Percentiles rank a stretch among this genome's conserved stretches.
These are phyloP conservation scores for Endogone sp. DNA, from an alignment of 192 early-diverging fungal genomes.

Conservation along the genomic window DNA sequence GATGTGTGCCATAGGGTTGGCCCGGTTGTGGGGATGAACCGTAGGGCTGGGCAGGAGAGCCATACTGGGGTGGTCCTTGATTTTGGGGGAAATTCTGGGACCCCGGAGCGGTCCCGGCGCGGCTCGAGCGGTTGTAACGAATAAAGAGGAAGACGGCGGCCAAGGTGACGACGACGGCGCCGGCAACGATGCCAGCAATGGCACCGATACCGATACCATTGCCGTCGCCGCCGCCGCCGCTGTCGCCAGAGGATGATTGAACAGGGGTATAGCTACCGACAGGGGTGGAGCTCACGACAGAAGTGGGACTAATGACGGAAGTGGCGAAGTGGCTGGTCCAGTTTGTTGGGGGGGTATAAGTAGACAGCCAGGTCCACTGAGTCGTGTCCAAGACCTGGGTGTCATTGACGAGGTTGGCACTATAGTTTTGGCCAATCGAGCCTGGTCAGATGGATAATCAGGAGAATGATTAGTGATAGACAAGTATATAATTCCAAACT, in stretches of 20 bases:
- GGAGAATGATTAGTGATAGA: too few species aligned
- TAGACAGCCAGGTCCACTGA: not conserved
- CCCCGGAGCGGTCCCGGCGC: too few species aligned
- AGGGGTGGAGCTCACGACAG: not conserved
- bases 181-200: not conserved
- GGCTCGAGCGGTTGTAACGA: not conserved
- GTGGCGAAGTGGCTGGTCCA: not conserved
- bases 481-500: too few species aligned
- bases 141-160: not conserved
- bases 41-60: too few species aligned
- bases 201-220: not conserved
- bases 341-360: not conserved
- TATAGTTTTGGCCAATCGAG: not conserved
- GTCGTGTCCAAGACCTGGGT: not conserved
- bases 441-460: not conserved
- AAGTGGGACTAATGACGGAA: not conserved
- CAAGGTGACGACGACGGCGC: not conserved
- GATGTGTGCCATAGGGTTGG: too few species aligned
- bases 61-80: too few species aligned
- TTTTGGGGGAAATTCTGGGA: too few species aligned
- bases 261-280: too few species aligned
- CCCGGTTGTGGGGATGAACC: too few species aligned
- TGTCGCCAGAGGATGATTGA: too few species aligned
- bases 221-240: too few species aligned
- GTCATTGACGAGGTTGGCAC: not conserved